A percentile compares a stretch with the other conserved stretches of the same genome.
phyloP scores from a whole-genome alignment of 1,139 yeast genomes.

The Candida neerlandica region DNA sequence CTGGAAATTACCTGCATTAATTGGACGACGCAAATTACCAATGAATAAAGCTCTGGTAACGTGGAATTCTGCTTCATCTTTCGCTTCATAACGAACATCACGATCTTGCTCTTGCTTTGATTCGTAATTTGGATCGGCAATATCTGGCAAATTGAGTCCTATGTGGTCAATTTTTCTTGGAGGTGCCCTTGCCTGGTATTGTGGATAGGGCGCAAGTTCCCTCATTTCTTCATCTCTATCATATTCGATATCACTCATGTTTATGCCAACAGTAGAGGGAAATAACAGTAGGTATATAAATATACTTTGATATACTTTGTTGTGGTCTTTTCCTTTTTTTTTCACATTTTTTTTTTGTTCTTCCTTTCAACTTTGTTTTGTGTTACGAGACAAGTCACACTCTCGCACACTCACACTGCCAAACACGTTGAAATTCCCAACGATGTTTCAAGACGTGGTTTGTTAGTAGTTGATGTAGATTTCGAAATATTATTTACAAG shows the following conservation, averaged over 20 bases:
- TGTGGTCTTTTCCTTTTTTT: neutral
- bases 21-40: conserved; percentile 43
- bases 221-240: conserved; percentile 10
- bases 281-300: no score
- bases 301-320: neutral
- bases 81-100: conserved; percentile 36
- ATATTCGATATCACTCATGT: conserved; percentile 11
- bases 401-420: no score
- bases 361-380: neutral
- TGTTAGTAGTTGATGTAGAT: no score
- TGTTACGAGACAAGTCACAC: no score
- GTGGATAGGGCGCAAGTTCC: conserved; percentile 19
- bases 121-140: conserved; percentile 12
- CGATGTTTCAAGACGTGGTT: no score
- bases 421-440: no score
- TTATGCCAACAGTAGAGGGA: neutral
- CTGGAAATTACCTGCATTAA: conserved; percentile 42
- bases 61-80: conserved; percentile 32
- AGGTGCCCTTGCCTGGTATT: conserved; percentile 12
- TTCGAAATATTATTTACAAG: neutral
- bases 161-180: conserved; percentile 26
- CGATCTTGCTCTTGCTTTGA: conserved; percentile 25
- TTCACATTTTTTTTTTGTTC: neutral
- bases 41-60: conserved; percentile 46
- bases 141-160: conserved; percentile 23